Evolutionary conservation across 495 filamentous ascomycete genomes (phyloP), one percentile per base, ranked within the genome.

Genomic region (Trichoderma erinaceum): DNA sequence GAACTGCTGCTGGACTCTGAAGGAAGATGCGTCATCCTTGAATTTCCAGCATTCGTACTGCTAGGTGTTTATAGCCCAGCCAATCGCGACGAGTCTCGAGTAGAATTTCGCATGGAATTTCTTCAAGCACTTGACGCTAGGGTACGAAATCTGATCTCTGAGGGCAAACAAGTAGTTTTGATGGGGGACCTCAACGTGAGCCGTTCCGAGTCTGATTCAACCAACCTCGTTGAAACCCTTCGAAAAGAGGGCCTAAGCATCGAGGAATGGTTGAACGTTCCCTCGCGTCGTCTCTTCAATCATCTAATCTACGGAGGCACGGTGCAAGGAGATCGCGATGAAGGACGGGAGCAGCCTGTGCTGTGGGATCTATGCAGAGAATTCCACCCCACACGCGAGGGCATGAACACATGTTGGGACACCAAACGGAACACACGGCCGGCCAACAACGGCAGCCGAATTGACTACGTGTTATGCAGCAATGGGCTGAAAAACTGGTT

Each of bases 371-470:
- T 96, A 64, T 94, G 91, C 75, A 83, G 95, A 68, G 87, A 86
- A 35, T 95, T 93, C 72, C 91, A 97, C 75, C 89, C 91, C 2
- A 78, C 78, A 41, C 86, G 95, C 7, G 81, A 81, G 68, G 92
- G 93, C 61, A 99, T 99, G 95, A 98, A 91, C 77, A 99, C 95
- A 8, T 97, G 93, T 75, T 93, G 93, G 93, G 91, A 96, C 68
- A 89, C 90, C 67, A 89, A 87, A 74, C 89, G 90, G 71, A 96
- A 96, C 76, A 89, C 90, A 25, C 84, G 95, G 44, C 95, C 95
- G 0, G 94, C 90, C 15, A 98, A 99, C 75, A 93, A 87, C 73
- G 95, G 95, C 1, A 88, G 91, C 43, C 82, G 95, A 41, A 97
- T 99, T 67, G 95, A 99, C 74, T 98, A 96, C 77, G 87, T 99